Conservation (phyloP, 768 basidiomycete species). For the Leucocoprinus birnbaumii region DNA sequence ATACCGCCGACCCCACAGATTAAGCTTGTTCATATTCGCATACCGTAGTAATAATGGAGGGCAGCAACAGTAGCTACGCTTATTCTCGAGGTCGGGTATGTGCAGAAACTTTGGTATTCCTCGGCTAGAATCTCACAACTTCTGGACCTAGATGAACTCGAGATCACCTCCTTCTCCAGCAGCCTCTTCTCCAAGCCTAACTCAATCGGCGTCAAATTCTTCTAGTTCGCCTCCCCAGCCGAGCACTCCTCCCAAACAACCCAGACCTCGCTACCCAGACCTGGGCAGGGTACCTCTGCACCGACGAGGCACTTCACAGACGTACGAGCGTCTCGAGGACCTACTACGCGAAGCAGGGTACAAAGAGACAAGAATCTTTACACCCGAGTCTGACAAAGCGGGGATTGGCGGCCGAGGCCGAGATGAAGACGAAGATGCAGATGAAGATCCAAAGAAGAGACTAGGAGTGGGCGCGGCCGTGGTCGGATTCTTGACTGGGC, state of each 20-base stretch:
- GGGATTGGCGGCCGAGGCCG: constrained; percentile 26
- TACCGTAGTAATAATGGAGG: background rate
- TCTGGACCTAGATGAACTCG: background rate
- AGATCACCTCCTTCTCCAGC: constrained; percentile 6
- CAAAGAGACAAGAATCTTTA: constrained; percentile 88
- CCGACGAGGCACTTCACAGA: constrained; percentile 74
- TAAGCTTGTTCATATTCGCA: background rate
- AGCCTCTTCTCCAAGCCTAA: constrained; percentile 35
- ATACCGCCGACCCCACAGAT: background rate
- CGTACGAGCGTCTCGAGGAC: constrained; percentile 84
- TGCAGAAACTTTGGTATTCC: background rate
- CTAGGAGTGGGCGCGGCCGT: constrained; percentile 56
- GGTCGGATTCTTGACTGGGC: constrained; percentile 62
- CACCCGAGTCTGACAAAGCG: constrained; percentile 70
- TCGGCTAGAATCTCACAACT: background rate
- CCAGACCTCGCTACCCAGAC: constrained; percentile 51
- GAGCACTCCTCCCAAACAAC: constrained; percentile 37
- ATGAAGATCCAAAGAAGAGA: constrained; percentile 25
- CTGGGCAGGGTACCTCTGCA: constrained; percentile 74
- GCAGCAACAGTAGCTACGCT: background rate
- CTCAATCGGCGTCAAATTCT: constrained; percentile 38
- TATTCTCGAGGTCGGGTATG: constrained; percentile 1
- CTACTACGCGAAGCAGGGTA: constrained; percentile 86
- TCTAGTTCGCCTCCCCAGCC: constrained; percentile 41
- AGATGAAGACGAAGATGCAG: constrained; percentile 17